Percentiles rank a stretch among this genome's conserved stretches.
Conservation (phyloP, 2,329 filamentous ascomycete species). For the Colletotrichum endophyticum region DNA sequence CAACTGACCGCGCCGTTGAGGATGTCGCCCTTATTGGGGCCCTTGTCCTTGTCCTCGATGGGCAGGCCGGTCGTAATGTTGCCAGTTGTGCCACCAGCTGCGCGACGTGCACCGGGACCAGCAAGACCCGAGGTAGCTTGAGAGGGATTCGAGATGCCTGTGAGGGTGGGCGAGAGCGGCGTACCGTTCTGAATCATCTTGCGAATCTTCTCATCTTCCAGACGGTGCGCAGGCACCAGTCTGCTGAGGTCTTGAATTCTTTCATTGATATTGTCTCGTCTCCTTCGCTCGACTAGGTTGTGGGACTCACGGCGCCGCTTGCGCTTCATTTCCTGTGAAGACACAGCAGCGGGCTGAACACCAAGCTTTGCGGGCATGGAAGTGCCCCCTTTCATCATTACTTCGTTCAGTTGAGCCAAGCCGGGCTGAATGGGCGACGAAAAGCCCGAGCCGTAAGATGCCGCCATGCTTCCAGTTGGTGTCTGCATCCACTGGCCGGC, state of each 20-base stretch:
- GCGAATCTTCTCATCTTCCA: constrained; percentile 96
- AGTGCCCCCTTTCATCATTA: constrained; percentile 84
- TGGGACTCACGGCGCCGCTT: constrained; percentile 92
- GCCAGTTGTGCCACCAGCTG: constrained; percentile 70
- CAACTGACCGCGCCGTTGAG: constrained; percentile 96
- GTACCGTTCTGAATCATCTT: constrained; percentile 95
- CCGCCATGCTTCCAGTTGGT: constrained; percentile 76
- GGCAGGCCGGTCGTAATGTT: constrained; percentile 93
- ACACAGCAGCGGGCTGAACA: constrained; percentile 56
- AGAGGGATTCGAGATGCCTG: constrained; percentile 70
- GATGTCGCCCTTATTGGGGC: constrained; percentile 98
- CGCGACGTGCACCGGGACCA: constrained; percentile 81
- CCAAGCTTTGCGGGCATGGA: constrained; percentile 90
- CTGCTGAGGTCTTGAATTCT: constrained; percentile 96
- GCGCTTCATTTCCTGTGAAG: constrained; percentile 92
- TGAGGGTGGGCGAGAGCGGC: constrained; percentile 82
- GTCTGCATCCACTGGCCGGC: constrained; percentile 84
- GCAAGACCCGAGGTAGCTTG: constrained; percentile 87
- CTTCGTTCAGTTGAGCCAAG: constrained; percentile 83
- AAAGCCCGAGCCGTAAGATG: constrained; percentile 88
- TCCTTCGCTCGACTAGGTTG: constrained; percentile 92
- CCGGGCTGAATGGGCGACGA: constrained; percentile 77
- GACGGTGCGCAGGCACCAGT: constrained; percentile 86
- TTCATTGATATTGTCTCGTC: constrained; percentile 98
- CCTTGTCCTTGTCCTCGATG: constrained; percentile 97